Evolutionary conservation across 352 stramenopile species (phyloP).

Genomic region (Phytophthora lateralis): DNA sequence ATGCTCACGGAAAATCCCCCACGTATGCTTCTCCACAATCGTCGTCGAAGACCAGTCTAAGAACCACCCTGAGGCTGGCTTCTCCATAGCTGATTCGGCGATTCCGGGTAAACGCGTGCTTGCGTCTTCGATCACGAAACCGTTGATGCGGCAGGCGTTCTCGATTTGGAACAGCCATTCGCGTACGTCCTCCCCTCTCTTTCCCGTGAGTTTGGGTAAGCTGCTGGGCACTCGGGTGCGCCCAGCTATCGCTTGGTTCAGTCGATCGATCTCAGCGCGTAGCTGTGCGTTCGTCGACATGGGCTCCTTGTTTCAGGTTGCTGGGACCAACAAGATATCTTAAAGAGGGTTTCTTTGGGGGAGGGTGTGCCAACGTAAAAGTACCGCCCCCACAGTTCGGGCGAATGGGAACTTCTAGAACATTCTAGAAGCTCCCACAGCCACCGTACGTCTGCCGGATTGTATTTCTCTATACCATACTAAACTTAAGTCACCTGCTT

Average conservation of each 20-base stretch:
- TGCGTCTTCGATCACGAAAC: background rate
- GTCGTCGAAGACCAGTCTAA: no score
- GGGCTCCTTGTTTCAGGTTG: slow-evolving; percentile 6
- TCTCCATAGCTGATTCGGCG: no score
- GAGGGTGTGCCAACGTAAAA: background rate
- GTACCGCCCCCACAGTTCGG: background rate
- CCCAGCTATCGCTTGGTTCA: slow-evolving; percentile 1
- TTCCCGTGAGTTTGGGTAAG: slow-evolving; percentile 14
- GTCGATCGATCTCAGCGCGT: slow-evolving; percentile 4
- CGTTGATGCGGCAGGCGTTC: slow-evolving; percentile 16
- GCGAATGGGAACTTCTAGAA: background rate
- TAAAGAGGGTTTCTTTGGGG: background rate
- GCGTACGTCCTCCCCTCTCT: slow-evolving; percentile 11
- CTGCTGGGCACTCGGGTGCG: slow-evolving; percentile 11
- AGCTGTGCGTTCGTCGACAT: slow-evolving; percentile 10
- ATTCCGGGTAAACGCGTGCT: background rate
- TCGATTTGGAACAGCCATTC: slow-evolving; percentile 21
- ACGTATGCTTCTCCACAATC: no score
- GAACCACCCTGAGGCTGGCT: no score
- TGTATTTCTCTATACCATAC: no score
- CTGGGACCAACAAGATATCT: slow-evolving; percentile 16
- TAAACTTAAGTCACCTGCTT: no score
- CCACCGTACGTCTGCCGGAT: no score
- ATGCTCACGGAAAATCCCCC: no score
- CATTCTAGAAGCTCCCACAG: no score